Percentiles rank a stretch among this genome's conserved stretches.
Conservation (phyloP, 768 basidiomycete genomes). For the Lyophyllum shimeji region DNA sequence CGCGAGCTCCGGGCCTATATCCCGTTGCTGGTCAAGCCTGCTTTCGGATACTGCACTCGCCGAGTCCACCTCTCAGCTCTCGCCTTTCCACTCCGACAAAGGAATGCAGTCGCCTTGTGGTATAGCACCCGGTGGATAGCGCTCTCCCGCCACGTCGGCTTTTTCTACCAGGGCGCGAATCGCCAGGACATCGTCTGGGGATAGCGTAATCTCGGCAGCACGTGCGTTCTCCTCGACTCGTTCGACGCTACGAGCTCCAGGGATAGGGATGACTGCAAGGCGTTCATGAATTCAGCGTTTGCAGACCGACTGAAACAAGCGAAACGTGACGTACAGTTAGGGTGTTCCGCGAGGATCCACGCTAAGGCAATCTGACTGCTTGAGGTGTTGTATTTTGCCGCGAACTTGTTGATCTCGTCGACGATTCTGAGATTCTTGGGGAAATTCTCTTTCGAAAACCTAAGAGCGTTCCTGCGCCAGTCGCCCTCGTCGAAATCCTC, state of each 20-base stretch:
- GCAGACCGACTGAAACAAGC: not conserved
- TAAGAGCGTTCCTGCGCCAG: not conserved
- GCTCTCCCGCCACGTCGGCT: constrained; percentile 19
- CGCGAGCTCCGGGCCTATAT: too few relatives aligned
- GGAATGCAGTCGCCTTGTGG: constrained; percentile 21
- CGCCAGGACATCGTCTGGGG: constrained; percentile 19
- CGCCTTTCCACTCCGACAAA: constrained; percentile 16
- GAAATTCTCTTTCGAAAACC: constrained; percentile 41
- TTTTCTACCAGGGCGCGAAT: constrained; percentile 20
- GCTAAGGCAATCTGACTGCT: constrained; percentile 44
- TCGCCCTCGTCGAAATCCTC: constrained; percentile 7
- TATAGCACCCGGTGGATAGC: constrained; percentile 17
- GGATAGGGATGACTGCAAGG: constrained; percentile 25
- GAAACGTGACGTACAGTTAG: constrained; percentile 15
- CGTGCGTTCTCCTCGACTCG: constrained; percentile 23
- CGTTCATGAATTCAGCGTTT: not conserved
- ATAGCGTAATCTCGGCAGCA: constrained; percentile 18
- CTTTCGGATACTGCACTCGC: too few relatives aligned
- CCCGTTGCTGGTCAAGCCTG: too few relatives aligned
- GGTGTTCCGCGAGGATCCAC: constrained; percentile 38
- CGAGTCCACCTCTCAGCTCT: too few relatives aligned
- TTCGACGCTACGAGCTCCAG: constrained; percentile 17
- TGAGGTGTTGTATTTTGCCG: constrained; percentile 34
- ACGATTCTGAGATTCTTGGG: constrained; percentile 37
- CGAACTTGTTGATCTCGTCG: constrained; percentile 31